Evolutionary conservation across 2,329 filamentous ascomycete genomes (phyloP), one percentile per base, ranked within the genome.

Genomic region (Fusarium euwallaceae): DNA sequence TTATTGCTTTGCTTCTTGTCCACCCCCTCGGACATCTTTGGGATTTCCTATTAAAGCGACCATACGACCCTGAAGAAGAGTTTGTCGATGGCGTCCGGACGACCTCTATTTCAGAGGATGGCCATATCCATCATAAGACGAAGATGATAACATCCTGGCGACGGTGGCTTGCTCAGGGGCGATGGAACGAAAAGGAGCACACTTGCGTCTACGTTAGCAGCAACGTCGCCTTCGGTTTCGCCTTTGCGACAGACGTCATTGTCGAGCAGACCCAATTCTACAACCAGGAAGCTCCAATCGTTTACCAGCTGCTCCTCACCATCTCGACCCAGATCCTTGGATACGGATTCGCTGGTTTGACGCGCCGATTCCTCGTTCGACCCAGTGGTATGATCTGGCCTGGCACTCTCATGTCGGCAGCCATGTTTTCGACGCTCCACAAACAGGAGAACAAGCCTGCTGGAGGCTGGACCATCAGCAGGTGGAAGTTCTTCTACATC

Each of bases 301-400:
- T 89, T 11, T 97, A 97, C 80, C 94, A 97, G 82, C 85, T 97
- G 9, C 87, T 97, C 20, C 90, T 97, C 48, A 97, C 93, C 1
- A 87, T 97, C 17, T 97, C 94, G 4, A 97, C 94, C 0, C 95
- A 97, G 80, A 94, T 97, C 32, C 85, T 97, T 37, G 95, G 95
- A 16, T 97, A 97, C 81, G 92, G 94, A 4, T 95, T 97, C 80
- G 95, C 95, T 60, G 95, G 95, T 2, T 86, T 97, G 51, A 94
- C 94, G 2, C 88, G 94, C 67, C 90, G 93, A 60, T 97, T 95
- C 80, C 87, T 97, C 6, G 94, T 97, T 32, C 91, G 94, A 29
- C 95, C 95, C 0, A 94, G 93, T 71, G 94, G 94, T 69, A 97
- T 97, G 93, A 95, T 97, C 58, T 97, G 95, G 95, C 95, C 95